Base-by-base conservation (phyloP, 768 basidiomycete genomes). In the Tylopilus rubrobrunneus region DNA sequence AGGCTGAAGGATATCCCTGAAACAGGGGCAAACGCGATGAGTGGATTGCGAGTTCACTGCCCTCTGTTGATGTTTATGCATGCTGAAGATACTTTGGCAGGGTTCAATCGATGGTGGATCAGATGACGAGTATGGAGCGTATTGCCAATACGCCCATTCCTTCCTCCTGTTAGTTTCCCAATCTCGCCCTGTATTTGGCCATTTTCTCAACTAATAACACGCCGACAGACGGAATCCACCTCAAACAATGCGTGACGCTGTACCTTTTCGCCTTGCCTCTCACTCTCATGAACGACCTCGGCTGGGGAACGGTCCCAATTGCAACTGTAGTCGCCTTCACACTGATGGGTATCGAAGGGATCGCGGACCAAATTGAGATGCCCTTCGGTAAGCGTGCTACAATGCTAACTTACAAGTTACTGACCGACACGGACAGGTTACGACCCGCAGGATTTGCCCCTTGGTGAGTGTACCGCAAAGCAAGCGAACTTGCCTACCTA, bases 301-400 rank as follows among this genome's bases (percentile, higher is more conserved):
- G 86, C 33, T 93, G 90, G 88, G 80, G 77, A 45, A 89, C 88
- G 65, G 77, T 96, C 10, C 89, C 89, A n/a, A 77, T 94, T 25
- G 84, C 92, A 19, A 92, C 91, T 21, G 82, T 89, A 14, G 86
- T 94, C 28, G 85, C 91, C 8, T 93, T 95, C 74, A 94, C 89
- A 1, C 80, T 97, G 49, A 93, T 94, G 82, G 92, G 93, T 17
- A 90, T 98, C 48, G 94, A 97, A 75, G 93, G 92, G 5, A 98
- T 97, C 59, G 94, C 95, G 0, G 87, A 95, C 56, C 86, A 92
- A 70, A 92, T 96, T 60, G 94, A 97, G 69, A 89, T 89, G 85
- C 95, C 95, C 0, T 97, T 97, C 61, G 94, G 92, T 86, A 56
- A 45, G 76, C 69, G 23, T 17, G 40, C 19, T 31, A 34, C 7